A percentile compares a stretch with the other conserved stretches of the same genome.
Conservation (phyloP, 73 alveolate species). For the Paramecium pentaurelia region DNA sequence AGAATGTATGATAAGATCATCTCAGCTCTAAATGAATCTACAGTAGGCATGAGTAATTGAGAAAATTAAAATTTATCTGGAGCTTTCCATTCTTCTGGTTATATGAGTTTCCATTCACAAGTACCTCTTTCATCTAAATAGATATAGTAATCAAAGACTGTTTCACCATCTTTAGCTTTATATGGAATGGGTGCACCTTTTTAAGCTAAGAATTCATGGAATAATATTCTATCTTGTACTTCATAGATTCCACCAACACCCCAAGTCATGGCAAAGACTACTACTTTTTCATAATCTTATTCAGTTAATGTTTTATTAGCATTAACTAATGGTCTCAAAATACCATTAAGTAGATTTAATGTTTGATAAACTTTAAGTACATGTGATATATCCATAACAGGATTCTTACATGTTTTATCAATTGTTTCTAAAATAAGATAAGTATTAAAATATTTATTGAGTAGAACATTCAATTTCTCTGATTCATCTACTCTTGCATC, state of each 20-base stretch:
- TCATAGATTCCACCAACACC: slow-evolving; percentile 99
- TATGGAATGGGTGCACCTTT: slow-evolving; percentile 94
- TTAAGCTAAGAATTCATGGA: slow-evolving; percentile 91
- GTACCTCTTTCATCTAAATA: slow-evolving; percentile 93
- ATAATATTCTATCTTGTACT: slow-evolving; percentile 95
- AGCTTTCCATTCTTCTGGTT: slow-evolving; percentile 80
- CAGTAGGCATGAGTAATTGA: slow-evolving; percentile 98
- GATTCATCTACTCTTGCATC: slow-evolving; percentile 84
- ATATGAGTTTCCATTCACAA: slow-evolving; percentile 72
- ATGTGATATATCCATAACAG: slow-evolving; percentile 80
- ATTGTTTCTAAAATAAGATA: slow-evolving; percentile 43
- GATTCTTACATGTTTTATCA: slow-evolving; percentile 61
- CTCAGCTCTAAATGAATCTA: slow-evolving; percentile 99
- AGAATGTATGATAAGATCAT: slow-evolving; percentile 90
- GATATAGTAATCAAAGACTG: slow-evolving; percentile 87
- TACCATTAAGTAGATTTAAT: slow-evolving; percentile 72
- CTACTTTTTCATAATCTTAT: slow-evolving; percentile 81
- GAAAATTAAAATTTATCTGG: slow-evolving; percentile 96
- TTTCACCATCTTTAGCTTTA: slow-evolving; percentile 90
- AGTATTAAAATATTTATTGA: slow-evolving; percentile 50
- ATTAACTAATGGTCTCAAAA: slow-evolving; percentile 72
- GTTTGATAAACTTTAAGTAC: slow-evolving; percentile 72
- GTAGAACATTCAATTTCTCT: slow-evolving; percentile 38
- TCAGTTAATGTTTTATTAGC: slow-evolving; percentile 81
- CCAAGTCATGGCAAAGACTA: slow-evolving; percentile 94